A percentile compares a stretch with the other conserved stretches of the same genome.
Evolutionary conservation across 352 stramenopile species (phyloP).

Genomic region (Thraustochytrium sp.): DNA sequence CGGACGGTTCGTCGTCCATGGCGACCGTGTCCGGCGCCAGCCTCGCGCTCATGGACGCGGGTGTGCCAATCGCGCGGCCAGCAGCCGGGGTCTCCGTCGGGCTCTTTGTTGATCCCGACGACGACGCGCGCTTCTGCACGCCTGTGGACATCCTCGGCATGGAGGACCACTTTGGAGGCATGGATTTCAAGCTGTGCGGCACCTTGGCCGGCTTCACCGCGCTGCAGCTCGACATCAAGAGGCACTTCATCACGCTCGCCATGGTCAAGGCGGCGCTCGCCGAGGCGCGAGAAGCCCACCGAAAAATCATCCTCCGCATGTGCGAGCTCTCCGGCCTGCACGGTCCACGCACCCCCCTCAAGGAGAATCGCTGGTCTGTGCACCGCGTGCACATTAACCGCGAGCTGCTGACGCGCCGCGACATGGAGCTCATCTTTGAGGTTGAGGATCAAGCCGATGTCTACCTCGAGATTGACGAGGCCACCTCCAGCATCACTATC

Average conservation of each 20-base stretch:
- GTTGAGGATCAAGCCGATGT: background rate
- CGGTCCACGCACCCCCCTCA: background rate
- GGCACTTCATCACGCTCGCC: conserved; percentile 50
- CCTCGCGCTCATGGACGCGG: conserved; percentile 91
- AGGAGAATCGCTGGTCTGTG: background rate
- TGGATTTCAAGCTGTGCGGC: conserved; percentile 96
- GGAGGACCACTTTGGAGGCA: conserved; percentile 94
- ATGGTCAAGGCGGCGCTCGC: background rate
- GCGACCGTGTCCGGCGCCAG: conserved; percentile 91
- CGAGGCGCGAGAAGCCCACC: background rate
- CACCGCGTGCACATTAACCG: background rate
- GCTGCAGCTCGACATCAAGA: conserved; percentile 93
- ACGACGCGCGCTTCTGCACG: background rate
- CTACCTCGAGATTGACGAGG: background rate
- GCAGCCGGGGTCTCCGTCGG: conserved; percentile 94
- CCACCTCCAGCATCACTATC: background rate
- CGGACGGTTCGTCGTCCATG: conserved; percentile 88
- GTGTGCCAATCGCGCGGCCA: conserved; percentile 82
- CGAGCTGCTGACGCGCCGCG: background rate
- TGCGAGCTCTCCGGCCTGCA: background rate
- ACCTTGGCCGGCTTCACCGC: conserved; percentile 82
- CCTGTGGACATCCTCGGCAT: conserved; percentile 85
- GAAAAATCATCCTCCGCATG: background rate
- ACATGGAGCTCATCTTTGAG: background rate
- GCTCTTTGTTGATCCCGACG: conserved; percentile 45